Evolutionary conservation across 139 green algal species (phyloP).

Genomic region (Axilococcus clingmanii): DNA sequence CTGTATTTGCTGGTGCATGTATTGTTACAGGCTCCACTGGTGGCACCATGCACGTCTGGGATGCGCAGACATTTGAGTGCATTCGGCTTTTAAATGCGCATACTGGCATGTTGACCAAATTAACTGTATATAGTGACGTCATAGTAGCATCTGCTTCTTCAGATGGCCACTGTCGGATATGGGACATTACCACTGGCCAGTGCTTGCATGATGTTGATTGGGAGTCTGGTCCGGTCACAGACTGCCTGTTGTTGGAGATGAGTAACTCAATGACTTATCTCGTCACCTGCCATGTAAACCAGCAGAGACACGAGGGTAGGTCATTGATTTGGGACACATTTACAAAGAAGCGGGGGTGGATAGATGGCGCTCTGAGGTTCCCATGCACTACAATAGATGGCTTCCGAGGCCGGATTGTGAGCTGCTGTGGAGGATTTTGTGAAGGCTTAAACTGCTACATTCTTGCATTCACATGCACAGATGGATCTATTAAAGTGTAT

Average conservation of each 20-base stretch:
- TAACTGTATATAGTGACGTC: constrained; percentile 1
- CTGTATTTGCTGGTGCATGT: too few species aligned
- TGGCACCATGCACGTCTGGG: constrained; percentile 2
- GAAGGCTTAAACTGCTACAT: neutral
- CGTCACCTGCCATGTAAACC: constrained; percentile 15
- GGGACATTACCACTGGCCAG: neutral
- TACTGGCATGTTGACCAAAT: neutral
- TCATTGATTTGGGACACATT: constrained; percentile 21
- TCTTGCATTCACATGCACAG: constrained; percentile 72
- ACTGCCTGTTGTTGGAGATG: constrained; percentile 5
- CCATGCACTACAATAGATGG: constrained; percentile 6
- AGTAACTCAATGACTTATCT: neutral
- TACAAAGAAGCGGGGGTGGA: constrained; percentile 8
- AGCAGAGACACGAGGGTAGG: constrained; percentile 13
- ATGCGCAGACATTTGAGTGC: neutral
- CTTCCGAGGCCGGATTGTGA: constrained; percentile 1
- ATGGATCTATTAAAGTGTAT: constrained; percentile 65
- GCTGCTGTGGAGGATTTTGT: neutral
- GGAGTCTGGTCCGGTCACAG: constrained; percentile 16
- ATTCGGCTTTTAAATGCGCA: neutral
- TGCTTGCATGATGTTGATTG: constrained; percentile 8
- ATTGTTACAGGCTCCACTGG: constrained; percentile 5
- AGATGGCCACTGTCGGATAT: constrained; percentile 4
- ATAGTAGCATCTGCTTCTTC: constrained; percentile 10
- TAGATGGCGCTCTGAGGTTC: constrained; percentile 12